Conservation (phyloP, 345 rosid species). For the Euclidium syriacum region DNA sequence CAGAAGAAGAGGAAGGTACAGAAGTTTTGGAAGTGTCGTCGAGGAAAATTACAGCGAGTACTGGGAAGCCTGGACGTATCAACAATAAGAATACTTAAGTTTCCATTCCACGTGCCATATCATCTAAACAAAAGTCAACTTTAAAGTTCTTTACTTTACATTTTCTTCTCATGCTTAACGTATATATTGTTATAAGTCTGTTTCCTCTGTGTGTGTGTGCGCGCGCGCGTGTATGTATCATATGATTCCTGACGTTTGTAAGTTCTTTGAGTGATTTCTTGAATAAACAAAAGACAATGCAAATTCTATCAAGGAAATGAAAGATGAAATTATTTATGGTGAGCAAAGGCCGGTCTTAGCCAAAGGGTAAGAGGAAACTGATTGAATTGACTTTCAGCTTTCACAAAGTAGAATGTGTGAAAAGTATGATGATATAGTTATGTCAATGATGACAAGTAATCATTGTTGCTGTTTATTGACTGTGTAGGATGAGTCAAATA, state of each 20-base stretch:
- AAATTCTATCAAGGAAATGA: too few relatives aligned
- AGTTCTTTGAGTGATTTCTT: neutral
- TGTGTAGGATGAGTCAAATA: neutral
- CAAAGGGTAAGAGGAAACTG: too few relatives aligned
- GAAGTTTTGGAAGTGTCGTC: slow-evolving; percentile 16
- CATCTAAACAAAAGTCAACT: neutral
- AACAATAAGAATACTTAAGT: neutral
- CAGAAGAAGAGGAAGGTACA: neutral
- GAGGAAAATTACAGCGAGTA: slow-evolving; percentile 4
- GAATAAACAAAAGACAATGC: neutral
- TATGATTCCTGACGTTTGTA: neutral
- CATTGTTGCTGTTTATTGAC: neutral
- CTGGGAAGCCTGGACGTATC: slow-evolving; percentile 20
- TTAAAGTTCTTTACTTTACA: neutral
- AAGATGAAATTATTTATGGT: too few relatives aligned
- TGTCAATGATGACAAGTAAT: too few relatives aligned
- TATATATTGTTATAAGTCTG: neutral
- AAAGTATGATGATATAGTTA: too few relatives aligned
- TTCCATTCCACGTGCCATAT: neutral
- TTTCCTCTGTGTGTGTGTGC: too few relatives aligned
- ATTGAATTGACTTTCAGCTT: too few relatives aligned
- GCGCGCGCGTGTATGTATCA: neutral
- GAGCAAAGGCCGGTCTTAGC: too few relatives aligned
- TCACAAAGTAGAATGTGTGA: too few relatives aligned
- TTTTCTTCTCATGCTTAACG: neutral